These are phyloP conservation scores for Arthroderma uncinatum DNA, from an alignment of 2,329 filamentous ascomycete species.

Conservation along the genomic window DNA sequence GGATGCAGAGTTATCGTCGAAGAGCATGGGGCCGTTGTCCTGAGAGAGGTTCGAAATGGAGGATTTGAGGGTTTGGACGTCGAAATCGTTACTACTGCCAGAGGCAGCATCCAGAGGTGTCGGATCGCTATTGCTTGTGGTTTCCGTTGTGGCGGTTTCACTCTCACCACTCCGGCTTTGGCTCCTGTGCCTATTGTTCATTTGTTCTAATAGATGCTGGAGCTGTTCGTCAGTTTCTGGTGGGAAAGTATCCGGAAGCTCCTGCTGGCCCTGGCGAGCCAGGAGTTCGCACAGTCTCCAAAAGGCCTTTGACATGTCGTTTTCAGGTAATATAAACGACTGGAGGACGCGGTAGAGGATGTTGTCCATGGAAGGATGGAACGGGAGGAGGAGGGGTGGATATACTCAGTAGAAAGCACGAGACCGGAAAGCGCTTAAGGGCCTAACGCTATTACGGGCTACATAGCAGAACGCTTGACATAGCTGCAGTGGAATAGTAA, in stretches of 20 bases:
- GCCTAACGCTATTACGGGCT: not conserved
- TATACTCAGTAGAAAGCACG: not conserved
- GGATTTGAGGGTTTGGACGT: conserved; percentile 17
- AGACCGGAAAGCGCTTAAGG: not conserved
- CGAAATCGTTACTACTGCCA: conserved; percentile 18
- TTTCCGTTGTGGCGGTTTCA: conserved; percentile 32
- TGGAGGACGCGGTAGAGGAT: conserved; percentile 10
- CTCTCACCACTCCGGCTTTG: conserved; percentile 60
- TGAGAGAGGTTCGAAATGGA: conserved; percentile 19
- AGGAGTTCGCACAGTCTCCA: conserved; percentile 12
- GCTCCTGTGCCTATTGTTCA: conserved; percentile 26
- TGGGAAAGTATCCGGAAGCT: not conserved
- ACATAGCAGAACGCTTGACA: not conserved
- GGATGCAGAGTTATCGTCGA: conserved; percentile 80
- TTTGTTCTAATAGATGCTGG: not conserved
- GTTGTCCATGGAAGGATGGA: conserved; percentile 1
- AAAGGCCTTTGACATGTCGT: conserved; percentile 8
- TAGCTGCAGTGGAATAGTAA: not conserved
- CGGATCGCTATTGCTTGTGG: conserved; percentile 51
- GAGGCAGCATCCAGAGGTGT: conserved; percentile 40
- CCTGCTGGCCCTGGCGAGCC: conserved; percentile 6
- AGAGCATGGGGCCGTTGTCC: conserved; percentile 54
- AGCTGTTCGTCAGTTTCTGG: not conserved
- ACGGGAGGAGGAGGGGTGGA: not conserved
- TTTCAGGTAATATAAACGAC: conserved; percentile 3